These are phyloP conservation scores for Cylindrodendrum hubeiense DNA, from an alignment of 2,329 filamentous ascomycete species.

Conservation along the genomic window DNA sequence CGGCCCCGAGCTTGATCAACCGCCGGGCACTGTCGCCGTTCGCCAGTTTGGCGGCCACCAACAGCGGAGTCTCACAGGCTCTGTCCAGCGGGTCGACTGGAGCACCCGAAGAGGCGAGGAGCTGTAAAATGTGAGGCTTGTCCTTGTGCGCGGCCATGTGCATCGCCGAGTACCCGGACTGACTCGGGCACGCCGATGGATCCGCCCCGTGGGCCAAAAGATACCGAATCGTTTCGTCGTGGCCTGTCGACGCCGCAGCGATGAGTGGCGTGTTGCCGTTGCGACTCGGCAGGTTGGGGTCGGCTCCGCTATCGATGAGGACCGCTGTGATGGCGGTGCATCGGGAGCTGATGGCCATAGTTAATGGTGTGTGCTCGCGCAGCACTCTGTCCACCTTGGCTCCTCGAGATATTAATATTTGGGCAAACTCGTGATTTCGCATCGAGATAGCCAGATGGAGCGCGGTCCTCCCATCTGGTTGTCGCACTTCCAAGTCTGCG, in stretches of 20 bases:
- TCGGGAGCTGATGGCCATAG: constrained; percentile 43
- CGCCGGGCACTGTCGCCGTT: constrained; percentile 39
- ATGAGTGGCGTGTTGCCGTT: constrained; percentile 46
- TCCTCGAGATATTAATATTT: constrained; percentile 42
- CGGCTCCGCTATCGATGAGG: constrained; percentile 42
- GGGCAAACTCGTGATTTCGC: constrained; percentile 45
- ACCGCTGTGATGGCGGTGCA: constrained; percentile 44
- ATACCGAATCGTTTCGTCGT: constrained; percentile 45
- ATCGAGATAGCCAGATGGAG: constrained; percentile 43
- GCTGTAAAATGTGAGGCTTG: constrained; percentile 39
- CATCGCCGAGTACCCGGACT: constrained; percentile 44
- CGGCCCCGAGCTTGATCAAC: constrained; percentile 42
- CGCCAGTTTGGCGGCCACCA: constrained; percentile 45
- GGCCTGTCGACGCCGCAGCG: constrained; percentile 42
- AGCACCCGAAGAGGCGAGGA: constrained; percentile 39
- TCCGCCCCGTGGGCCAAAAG: constrained; percentile 43
- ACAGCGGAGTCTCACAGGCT: constrained; percentile 41
- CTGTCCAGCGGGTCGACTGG: constrained; percentile 39
- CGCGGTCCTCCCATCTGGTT: constrained; percentile 43
- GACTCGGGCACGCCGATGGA: constrained; percentile 34
- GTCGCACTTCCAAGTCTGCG: constrained; percentile 41
- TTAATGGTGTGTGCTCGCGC: constrained; percentile 43
- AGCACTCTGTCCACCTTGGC: constrained; percentile 42
- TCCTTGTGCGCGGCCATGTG: constrained; percentile 46
- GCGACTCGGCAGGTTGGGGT: constrained; percentile 41